Conservation (phyloP, 768 basidiomycete species). For the Serendipita sp. region DNA sequence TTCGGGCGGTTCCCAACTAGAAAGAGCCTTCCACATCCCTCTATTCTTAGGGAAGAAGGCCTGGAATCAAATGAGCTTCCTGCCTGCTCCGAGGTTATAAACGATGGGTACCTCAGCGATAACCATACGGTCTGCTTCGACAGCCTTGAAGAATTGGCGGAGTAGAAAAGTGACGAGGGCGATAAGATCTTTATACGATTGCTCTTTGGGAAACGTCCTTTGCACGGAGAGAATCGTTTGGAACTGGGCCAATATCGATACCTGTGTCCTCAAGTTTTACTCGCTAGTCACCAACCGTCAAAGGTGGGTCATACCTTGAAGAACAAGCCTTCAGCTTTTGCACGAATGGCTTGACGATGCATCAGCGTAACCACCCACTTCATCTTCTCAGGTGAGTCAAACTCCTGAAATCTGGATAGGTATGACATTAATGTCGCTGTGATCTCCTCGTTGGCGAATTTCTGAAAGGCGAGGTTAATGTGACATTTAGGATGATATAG, state of each 20-base stretch:
- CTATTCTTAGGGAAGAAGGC: conserved; percentile 83
- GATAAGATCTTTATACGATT: conserved; percentile 67
- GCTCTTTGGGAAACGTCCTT: conserved; percentile 59
- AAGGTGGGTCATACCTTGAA: conserved; percentile 54
- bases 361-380: conserved; percentile 77
- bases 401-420: conserved; percentile 70
- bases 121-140: conserved; percentile 70
- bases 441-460: conserved; percentile 78
- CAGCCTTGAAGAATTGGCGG: conserved; percentile 85
- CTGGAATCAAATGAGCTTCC: conserved; percentile 21
- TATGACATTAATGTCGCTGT: conserved; percentile 72
- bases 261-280: conserved; percentile 30
- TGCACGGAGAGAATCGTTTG: conserved; percentile 71
- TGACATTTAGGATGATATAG: conserved; percentile 10
- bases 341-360: conserved; percentile 78
- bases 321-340: conserved; percentile 86
- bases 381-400: conserved; percentile 64
- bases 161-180: conserved; percentile 73
- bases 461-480: conserved; percentile 28
- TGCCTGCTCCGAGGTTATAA: conserved; percentile 8
- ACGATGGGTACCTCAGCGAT: conserved; percentile 59
- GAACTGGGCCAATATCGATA: conserved; percentile 79
- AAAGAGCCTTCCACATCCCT: conserved; percentile 71
- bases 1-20: conserved; percentile 49
- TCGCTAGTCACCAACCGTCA: background rate